Base-by-base conservation (phyloP, 1,284 basidiomycete genomes). In the Ceratobasidium sp. region DNA sequence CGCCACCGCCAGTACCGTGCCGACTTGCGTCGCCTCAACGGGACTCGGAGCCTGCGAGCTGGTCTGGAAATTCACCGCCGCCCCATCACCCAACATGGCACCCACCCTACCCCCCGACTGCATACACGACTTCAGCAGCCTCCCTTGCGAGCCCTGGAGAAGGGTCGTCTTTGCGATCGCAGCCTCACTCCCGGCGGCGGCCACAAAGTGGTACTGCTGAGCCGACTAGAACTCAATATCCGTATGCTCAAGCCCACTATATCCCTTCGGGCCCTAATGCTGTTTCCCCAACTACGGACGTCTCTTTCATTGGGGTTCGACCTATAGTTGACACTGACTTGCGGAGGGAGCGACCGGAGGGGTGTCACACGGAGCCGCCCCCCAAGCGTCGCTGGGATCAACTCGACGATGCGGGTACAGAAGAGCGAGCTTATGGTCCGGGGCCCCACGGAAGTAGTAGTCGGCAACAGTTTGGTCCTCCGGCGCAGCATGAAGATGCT, bases 221-320 rank as follows among this genome's bases (percentile, higher is more conserved):
- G 13, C 23, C 9, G 1, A 29, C 14, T 25, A 30, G 6, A 16
- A 8, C n/a, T 27, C 59, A 52, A 19, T 42, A 53, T 47, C 59
- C 59, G 21, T 66, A 66, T 46, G 62, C 62, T 47, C 62, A 54
- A 39, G 41, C 54, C 13, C 62, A 66, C 62, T 56, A 66, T 19
- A 14, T 66, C 27, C 62, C 62, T 2, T 29, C 60, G 11, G 27
- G 46, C 16, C 49, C 59, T 1, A 64, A 27, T 19, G 49, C 21
- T 11, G 59, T 64, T 13, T 64, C 59, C n/a, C 62, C 62, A 23
- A 66, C 62, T 1, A 56, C 42, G 39, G 62, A 66, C 52, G 36
- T 56, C 2, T 42, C 62, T n/a, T 66, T 56, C 33, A 29, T 66
- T 4, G 42, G 52, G 3, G 62, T 64, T 16, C 59, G 59, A 1